Evolutionary conservation across 1,284 basidiomycete species (phyloP).

Genomic region (Sporisorium reilianum): DNA sequence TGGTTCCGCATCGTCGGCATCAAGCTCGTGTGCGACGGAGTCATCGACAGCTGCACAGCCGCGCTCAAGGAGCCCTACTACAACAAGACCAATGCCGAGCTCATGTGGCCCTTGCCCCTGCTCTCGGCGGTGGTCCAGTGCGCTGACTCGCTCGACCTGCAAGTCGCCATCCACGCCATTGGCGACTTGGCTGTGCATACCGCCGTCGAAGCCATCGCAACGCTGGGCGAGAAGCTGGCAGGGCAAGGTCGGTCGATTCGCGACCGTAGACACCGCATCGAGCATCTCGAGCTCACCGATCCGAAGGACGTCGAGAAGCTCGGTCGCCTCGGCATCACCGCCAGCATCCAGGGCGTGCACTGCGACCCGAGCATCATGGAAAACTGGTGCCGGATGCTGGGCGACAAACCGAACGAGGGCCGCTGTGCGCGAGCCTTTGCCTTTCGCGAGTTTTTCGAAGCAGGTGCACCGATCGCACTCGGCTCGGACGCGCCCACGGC

Average conservation of each 20-base stretch:
- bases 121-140: slow-evolving; percentile 29
- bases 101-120: slow-evolving; percentile 39
- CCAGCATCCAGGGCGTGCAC: slow-evolving; percentile 51
- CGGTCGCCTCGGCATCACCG: slow-evolving; percentile 46
- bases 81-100: slow-evolving; percentile 41
- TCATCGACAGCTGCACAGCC: slow-evolving; percentile 53
- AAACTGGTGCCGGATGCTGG: slow-evolving; percentile 50
- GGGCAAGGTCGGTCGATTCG: slow-evolving; percentile 28
- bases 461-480: slow-evolving; percentile 42
- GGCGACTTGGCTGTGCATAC: slow-evolving; percentile 50
- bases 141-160: slow-evolving; percentile 44
- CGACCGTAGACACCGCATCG: slow-evolving; percentile 47
- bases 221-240: slow-evolving; percentile 23
- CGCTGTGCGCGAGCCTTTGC: slow-evolving; percentile 47
- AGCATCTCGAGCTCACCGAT: slow-evolving; percentile 52
- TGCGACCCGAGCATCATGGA: slow-evolving; percentile 43
- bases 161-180: slow-evolving; percentile 48
- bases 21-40: slow-evolving; percentile 50
- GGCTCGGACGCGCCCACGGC: slow-evolving; percentile 52
- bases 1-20: slow-evolving; percentile 48
- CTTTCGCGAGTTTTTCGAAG: slow-evolving; percentile 47
- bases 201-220: slow-evolving; percentile 45
- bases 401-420: slow-evolving; percentile 29
- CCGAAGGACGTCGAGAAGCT: slow-evolving; percentile 45
- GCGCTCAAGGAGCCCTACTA: slow-evolving; percentile 45